Conservation (phyloP, 306 rosid species). For the peach (Prunus persica) region DNA sequence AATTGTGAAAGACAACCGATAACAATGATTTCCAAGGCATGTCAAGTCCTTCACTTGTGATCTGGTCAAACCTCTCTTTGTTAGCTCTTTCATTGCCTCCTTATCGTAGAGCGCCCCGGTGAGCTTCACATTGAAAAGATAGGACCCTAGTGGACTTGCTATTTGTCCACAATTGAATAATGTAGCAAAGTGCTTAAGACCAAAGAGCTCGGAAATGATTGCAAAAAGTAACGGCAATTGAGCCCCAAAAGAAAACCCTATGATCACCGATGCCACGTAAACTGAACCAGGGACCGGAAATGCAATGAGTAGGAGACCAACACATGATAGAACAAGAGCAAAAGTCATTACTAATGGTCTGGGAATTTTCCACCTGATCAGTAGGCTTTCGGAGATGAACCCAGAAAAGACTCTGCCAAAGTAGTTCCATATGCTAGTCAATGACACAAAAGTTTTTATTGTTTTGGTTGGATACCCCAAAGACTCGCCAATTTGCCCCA, state of each 20-base stretch:
- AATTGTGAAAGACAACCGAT: constrained; percentile 2
- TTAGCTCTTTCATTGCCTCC: background rate
- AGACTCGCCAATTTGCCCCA: constrained; percentile 41
- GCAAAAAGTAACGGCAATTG: constrained; percentile 30
- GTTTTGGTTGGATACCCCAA: constrained; percentile 18
- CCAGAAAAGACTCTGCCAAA: constrained; percentile 36
- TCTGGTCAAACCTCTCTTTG: background rate
- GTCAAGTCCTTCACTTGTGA: background rate
- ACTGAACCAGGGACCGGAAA: constrained; percentile 27
- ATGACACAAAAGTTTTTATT: constrained; percentile 16
- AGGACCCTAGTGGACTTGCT: constrained; percentile 21
- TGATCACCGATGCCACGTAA: constrained; percentile 24
- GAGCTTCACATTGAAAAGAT: constrained; percentile 17
- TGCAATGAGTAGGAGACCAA: constrained; percentile 31
- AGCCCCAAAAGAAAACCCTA: constrained; percentile 34
- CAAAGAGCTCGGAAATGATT: constrained; percentile 33
- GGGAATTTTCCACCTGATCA: constrained; percentile 23
- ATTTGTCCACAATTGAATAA: constrained; percentile 23
- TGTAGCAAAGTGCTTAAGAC: constrained; percentile 26
- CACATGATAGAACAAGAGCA: constrained; percentile 16
- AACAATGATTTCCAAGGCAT: constrained; percentile 10
- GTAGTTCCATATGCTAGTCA: constrained; percentile 38
- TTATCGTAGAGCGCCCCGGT: constrained; percentile 18
- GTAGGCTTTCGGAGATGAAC: constrained; percentile 31
- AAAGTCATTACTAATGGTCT: constrained; percentile 25